Percentiles rank a stretch among this genome's conserved stretches.
Conservation (phyloP, 805 yeast species). For the Lachancea quebecensis region DNA sequence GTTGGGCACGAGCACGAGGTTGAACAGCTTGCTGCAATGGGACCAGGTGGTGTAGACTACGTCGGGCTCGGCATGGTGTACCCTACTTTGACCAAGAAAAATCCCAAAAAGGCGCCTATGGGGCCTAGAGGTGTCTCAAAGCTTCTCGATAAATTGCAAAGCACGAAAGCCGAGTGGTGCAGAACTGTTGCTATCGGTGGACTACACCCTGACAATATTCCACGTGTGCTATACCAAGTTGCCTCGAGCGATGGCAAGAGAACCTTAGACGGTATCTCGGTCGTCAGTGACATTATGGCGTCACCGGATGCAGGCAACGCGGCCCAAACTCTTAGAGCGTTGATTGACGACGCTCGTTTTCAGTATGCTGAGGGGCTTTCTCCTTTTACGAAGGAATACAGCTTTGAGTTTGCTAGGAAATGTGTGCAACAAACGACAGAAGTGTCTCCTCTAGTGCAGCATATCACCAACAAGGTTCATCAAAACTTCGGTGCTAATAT, state of each 20-base stretch:
- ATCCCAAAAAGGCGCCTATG: slow-evolving; percentile 46
- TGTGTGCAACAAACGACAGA: slow-evolving; percentile 22
- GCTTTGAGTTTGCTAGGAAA: slow-evolving; percentile 14
- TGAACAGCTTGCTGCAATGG: slow-evolving; percentile 27
- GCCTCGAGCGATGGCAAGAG: slow-evolving; percentile 39
- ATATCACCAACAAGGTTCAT: slow-evolving; percentile 83
- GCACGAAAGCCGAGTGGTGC: slow-evolving; percentile 33
- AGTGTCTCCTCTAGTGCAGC: slow-evolving; percentile 65
- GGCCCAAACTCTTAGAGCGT: slow-evolving; percentile 34
- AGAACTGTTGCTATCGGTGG: slow-evolving; percentile 80
- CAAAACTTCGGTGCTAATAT: slow-evolving; percentile 84
- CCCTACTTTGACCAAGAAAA: slow-evolving; percentile 64
- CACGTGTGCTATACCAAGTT: slow-evolving; percentile 46
- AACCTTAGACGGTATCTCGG: slow-evolving; percentile 73
- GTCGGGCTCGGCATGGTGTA: slow-evolving; percentile 80
- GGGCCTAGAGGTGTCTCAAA: slow-evolving; percentile 63
- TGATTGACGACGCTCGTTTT: slow-evolving; percentile 16
- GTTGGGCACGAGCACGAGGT: slow-evolving; percentile 53
- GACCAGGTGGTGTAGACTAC: slow-evolving; percentile 51
- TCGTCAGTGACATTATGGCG: slow-evolving; percentile 83
- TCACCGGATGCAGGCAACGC: slow-evolving; percentile 45
- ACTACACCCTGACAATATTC: slow-evolving; percentile 54
- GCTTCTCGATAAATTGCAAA: slow-evolving; percentile 42
- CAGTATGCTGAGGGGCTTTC: slow-evolving; percentile 7
- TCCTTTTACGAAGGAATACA: not conserved